Evolutionary conservation across 1,284 basidiomycete genomes (phyloP).

Genomic region (Hymenochaete sp.): DNA sequence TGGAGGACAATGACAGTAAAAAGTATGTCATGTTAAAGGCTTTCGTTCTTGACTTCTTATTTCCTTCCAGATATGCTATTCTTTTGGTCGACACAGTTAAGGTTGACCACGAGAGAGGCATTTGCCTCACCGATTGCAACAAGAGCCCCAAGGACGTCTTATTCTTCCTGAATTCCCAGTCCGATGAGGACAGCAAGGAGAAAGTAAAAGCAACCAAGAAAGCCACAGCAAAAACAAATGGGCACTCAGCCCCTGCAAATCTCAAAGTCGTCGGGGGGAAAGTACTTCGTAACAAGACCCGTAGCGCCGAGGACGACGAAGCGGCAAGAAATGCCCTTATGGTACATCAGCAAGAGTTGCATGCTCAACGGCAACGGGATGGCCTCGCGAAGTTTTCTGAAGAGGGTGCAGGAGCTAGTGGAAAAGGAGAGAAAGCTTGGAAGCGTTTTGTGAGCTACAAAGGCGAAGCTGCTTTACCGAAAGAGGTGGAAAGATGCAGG

Average conservation of each 20-base stretch:
- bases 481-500: slow-evolving; percentile 65
- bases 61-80: slow-evolving; percentile 68
- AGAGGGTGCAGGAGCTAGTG: slow-evolving; percentile 57
- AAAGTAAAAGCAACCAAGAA: slow-evolving; percentile 50
- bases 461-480: slow-evolving; percentile 83
- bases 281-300: slow-evolving; percentile 76
- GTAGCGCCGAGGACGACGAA: slow-evolving; percentile 73
- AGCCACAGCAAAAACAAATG: slow-evolving; percentile 48
- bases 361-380: slow-evolving; percentile 69
- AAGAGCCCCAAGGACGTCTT: slow-evolving; percentile 81
- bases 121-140: slow-evolving; percentile 76
- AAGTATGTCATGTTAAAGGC: slow-evolving; percentile 40
- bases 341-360: slow-evolving; percentile 87
- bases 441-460: slow-evolving; percentile 97
- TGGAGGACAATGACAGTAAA: slow-evolving; percentile 68
- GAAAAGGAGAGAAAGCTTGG: slow-evolving; percentile 85
- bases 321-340: slow-evolving; percentile 65
- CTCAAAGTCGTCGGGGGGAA: slow-evolving; percentile 73
- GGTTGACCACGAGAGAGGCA: slow-evolving; percentile 60
- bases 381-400: slow-evolving; percentile 83
- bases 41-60: neutral
- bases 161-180: slow-evolving; percentile 70
- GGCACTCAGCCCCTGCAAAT: slow-evolving; percentile 50
- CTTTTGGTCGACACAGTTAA: slow-evolving; percentile 86
- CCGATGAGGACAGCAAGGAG: slow-evolving; percentile 41